phyloP scores from a whole-genome alignment of 306 rosid species.

The Trifolium subterraneum region DNA sequence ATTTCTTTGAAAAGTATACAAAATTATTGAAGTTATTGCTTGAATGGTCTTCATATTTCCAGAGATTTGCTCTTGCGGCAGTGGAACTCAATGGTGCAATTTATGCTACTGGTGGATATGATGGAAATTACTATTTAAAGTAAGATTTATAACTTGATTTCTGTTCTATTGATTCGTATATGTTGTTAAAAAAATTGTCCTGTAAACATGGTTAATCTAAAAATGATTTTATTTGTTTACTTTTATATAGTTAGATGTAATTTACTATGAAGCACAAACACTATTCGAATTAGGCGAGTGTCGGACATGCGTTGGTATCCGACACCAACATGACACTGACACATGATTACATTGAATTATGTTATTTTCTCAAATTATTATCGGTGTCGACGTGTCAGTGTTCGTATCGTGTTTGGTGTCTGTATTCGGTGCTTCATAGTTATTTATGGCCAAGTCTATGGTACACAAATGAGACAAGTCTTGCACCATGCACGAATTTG shows the following conservation, averaged over 20 bases:
- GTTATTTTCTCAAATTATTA: too few relatives aligned
- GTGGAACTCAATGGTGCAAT: constrained; percentile 74
- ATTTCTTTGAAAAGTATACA: constrained; percentile 18
- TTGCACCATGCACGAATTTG: too few relatives aligned
- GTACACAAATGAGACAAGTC: too few relatives aligned
- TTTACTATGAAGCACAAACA: too few relatives aligned
- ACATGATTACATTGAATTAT: too few relatives aligned
- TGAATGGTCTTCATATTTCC: constrained; percentile 46
- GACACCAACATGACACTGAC: too few relatives aligned
- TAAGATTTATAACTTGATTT: constrained; percentile 49
- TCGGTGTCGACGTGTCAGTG: too few relatives aligned
- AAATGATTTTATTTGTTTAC: neutral
- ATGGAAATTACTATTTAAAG: constrained; percentile 75
- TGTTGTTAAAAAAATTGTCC: constrained; percentile 3
- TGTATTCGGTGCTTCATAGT: too few relatives aligned
- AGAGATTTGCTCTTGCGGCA: constrained; percentile 83
- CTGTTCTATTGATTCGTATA: constrained; percentile 21
- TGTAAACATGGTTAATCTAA: constrained; percentile 18
- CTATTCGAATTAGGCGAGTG: too few relatives aligned
- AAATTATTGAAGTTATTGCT: constrained; percentile 24
- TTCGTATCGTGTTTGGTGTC: too few relatives aligned
- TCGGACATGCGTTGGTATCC: too few relatives aligned
- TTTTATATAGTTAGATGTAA: neutral
- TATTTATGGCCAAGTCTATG: too few relatives aligned
- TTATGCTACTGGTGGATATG: constrained; percentile 89